Base-by-base conservation (phyloP, 164 flowering plant genomes). In the Nymphaea colorata region DNA sequence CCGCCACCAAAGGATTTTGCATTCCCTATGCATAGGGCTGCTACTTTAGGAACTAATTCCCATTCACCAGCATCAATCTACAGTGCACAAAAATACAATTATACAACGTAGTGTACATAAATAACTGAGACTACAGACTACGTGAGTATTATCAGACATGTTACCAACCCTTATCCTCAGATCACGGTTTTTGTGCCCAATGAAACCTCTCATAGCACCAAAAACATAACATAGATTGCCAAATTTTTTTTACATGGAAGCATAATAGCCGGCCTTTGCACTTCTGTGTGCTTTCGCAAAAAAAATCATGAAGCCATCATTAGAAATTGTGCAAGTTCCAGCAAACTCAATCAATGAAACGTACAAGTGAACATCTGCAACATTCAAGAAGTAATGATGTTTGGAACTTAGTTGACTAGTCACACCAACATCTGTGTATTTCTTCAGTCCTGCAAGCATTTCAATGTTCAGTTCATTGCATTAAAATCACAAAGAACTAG, bases 191-290 rank as follows among this genome's bases (percentile, higher is more conserved):
- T n/a, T n/a, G n/a, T n/a, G n/a, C n/a, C n/a, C n/a, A n/a, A n/a
- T n/a, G n/a, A n/a, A n/a, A n/a, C n/a, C n/a, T n/a, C n/a, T n/a
- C n/a, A n/a, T n/a, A n/a, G n/a, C n/a, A n/a, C n/a, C n/a, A n/a
- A n/a, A n/a, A n/a, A n/a, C n/a, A n/a, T n/a, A n/a, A n/a, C n/a
- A n/a, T n/a, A n/a, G n/a, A n/a, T n/a, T n/a, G n/a, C n/a, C n/a
- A n/a, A n/a, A n/a, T n/a, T n/a, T n/a, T n/a, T n/a, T n/a, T n/a
- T n/a, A n/a, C n/a, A n/a, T n/a, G n/a, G n/a, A n/a, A n/a, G n/a
- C n/a, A n/a, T n/a, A n/a, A n/a, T n/a, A n/a, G n/a, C 99, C 99
- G 44, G 96, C 99, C 83, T 95, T 95, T 36, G 99, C 98, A 76
- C 94, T 95, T 88, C 99, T 95, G 83, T 71, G 79, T 75, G 67